Evolutionary conservation across 768 basidiomycete species (phyloP).

Genomic region (Baorangia bicolor): DNA sequence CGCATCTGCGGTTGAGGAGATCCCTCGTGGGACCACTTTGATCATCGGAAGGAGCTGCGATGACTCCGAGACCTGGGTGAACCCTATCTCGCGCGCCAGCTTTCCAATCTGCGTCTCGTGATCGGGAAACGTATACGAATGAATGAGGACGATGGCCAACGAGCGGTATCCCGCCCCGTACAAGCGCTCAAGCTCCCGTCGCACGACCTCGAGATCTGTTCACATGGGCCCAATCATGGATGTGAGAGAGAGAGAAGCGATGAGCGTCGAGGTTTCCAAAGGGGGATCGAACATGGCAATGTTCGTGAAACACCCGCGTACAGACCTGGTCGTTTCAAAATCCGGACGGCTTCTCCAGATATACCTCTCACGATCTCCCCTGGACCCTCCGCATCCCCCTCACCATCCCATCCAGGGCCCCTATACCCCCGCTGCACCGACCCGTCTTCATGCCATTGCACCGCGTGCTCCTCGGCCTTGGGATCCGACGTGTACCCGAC

Average conservation of each 20-base stretch:
- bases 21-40: conserved; percentile 91
- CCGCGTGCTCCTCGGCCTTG: conserved; percentile 66
- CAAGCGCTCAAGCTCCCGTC: conserved; percentile 62
- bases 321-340: conserved; percentile 67
- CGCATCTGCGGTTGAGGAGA: conserved; percentile 91
- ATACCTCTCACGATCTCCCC: conserved; percentile 80
- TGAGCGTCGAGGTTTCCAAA: background rate
- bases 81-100: conserved; percentile 80
- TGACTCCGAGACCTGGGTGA: conserved; percentile 85
- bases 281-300: background rate
- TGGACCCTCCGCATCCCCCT: conserved; percentile 70
- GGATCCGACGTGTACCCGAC: conserved; percentile 94
- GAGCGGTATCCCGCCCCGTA: conserved; percentile 85
- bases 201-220: conserved; percentile 53
- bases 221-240: background rate
- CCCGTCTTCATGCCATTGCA: conserved; percentile 75
- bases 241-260: background rate
- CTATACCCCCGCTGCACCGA: conserved; percentile 65
- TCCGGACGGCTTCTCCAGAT: conserved; percentile 86
- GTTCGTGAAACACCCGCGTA: background rate
- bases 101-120: conserved; percentile 76
- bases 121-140: conserved; percentile 89
- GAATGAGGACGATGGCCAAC: conserved; percentile 84
- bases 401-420: conserved; percentile 75
- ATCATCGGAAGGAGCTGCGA: conserved; percentile 90